These are phyloP conservation scores for Blastobotrys aristatus DNA, from an alignment of 1,139 yeast genomes.

Conservation along the genomic window DNA sequence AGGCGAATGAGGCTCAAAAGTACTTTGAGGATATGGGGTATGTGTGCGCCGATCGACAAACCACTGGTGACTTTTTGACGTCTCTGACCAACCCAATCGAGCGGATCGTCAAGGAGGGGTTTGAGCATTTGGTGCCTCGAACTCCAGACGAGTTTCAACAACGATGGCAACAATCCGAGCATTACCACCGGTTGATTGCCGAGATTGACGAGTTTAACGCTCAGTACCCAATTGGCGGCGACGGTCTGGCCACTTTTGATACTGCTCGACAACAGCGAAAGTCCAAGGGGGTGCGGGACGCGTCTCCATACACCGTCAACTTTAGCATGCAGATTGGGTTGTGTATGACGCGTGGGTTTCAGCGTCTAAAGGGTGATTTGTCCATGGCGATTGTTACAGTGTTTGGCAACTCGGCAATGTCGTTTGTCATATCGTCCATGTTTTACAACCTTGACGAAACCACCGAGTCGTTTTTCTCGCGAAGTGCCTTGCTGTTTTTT, in stretches of 20 bases:
- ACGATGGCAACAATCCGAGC: constrained; percentile 59
- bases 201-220: constrained; percentile 41
- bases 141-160: constrained; percentile 64
- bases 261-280: constrained; percentile 51
- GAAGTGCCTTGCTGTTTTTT: constrained; percentile 72
- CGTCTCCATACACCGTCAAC: constrained; percentile 63
- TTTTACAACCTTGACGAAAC: constrained; percentile 53
- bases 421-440: constrained; percentile 66
- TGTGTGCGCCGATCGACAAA: constrained; percentile 67
- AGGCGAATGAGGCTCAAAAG: constrained; percentile 50
- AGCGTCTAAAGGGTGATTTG: constrained; percentile 62
- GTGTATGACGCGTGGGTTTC: constrained; percentile 55
- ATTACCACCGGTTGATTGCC: constrained; percentile 37
- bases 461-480: constrained; percentile 55
- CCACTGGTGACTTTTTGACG: constrained; percentile 79
- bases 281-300: constrained; percentile 47
- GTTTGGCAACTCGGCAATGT: constrained; percentile 63
- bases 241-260: constrained; percentile 34
- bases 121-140: constrained; percentile 58
- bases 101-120: constrained; percentile 51
- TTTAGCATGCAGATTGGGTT: constrained; percentile 60
- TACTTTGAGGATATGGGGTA: constrained; percentile 66
- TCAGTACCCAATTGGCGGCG: constrained; percentile 26
- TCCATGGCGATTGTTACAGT: constrained; percentile 57
- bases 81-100: constrained; percentile 72